phyloP scores from a whole-genome alignment of 805 yeast genomes.

The Kregervanrija pseudodelftensis region DNA sequence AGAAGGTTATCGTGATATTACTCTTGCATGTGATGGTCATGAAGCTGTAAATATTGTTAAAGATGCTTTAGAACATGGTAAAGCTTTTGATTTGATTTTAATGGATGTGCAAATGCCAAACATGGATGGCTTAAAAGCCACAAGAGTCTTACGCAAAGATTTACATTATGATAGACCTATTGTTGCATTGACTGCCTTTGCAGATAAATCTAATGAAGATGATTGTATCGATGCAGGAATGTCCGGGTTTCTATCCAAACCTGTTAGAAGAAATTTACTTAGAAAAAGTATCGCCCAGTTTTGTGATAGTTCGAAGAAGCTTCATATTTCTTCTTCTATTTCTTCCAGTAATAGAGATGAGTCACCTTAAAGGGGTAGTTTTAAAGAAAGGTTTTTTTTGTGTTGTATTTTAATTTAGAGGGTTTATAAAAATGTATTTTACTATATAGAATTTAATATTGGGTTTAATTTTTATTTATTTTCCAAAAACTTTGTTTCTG shows the following conservation, averaged over 20 bases:
- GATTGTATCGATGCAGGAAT: conserved; percentile 87
- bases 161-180: conserved; percentile 63
- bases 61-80: conserved; percentile 33
- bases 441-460: no score
- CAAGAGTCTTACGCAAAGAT: conserved; percentile 61
- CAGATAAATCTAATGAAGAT: conserved; percentile 82
- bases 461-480: no score
- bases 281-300: conserved; percentile 47
- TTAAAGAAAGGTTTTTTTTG: not conserved
- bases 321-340: no score
- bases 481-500: no score
- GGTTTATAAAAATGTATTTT: no score
- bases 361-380: no score
- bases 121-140: conserved; percentile 83
- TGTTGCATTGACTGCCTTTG: conserved; percentile 92
- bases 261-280: conserved; percentile 66
- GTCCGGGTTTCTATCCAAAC: conserved; percentile 87
- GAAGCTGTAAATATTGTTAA: conserved; percentile 73
- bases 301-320: conserved; percentile 16
- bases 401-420: no score
- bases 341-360: not conserved
- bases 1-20: conserved; percentile 69
- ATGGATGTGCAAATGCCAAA: conserved; percentile 99
- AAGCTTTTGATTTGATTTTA: conserved; percentile 63
- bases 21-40: conserved; percentile 82